Percentiles rank a stretch among this genome's conserved stretches.
Conservation (phyloP, 371 early-diverging fungal species). For the Rhizomucor miehei region DNA sequence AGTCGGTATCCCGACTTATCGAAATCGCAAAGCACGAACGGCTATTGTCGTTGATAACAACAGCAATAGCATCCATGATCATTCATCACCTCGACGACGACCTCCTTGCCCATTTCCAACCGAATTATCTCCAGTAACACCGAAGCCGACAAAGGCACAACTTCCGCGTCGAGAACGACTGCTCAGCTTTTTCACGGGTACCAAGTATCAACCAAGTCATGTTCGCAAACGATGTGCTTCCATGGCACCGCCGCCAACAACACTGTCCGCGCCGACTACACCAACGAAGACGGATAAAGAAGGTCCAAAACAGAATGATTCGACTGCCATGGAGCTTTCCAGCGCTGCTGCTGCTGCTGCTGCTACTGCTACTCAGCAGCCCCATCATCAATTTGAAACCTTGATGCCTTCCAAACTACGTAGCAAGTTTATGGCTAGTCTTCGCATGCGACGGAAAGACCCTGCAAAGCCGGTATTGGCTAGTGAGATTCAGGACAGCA, state of each 20-base stretch:
- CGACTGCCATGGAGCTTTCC: too few species aligned
- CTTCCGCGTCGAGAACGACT: constrained; percentile 12
- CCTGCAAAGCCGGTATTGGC: neutral
- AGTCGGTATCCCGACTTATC: neutral
- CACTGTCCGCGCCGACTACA: constrained; percentile 1
- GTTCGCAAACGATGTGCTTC: neutral
- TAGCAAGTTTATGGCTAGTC: constrained; percentile 1
- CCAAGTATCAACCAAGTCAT: neutral
- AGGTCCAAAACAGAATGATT: neutral
- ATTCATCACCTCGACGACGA: neutral
- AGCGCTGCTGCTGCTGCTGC: too few species aligned
- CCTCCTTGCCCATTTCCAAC: neutral
- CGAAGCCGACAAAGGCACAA: neutral
- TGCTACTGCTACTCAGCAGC: constrained; percentile 4
- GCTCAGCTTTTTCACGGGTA: constrained; percentile 16
- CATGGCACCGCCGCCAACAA: neutral
- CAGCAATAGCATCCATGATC: neutral
- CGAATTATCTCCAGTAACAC: neutral
- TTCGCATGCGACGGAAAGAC: neutral
- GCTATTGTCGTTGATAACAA: constrained; percentile 3
- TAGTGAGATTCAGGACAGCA: neutral
- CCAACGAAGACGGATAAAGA: neutral
- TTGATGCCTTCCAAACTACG: neutral
- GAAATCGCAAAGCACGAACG: constrained; percentile 9
- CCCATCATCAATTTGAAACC: neutral